Evolutionary conservation across 139 green algal genomes (phyloP).

Genomic region (Dunaliella primolecta): DNA sequence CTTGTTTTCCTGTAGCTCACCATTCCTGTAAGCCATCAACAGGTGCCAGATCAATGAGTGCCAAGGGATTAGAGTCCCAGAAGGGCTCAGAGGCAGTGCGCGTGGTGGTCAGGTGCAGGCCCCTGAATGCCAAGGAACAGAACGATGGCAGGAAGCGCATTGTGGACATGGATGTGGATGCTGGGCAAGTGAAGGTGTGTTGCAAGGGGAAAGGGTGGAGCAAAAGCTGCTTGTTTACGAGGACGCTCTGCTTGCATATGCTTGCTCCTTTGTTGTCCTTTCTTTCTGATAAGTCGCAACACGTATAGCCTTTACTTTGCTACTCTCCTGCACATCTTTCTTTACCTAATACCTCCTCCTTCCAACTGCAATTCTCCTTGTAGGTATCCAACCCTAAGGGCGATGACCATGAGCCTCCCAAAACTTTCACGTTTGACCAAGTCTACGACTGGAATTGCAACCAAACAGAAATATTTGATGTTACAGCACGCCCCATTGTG

Average conservation of each 20-base stretch:
- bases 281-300: background rate
- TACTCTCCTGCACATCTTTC: background rate
- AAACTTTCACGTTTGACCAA: constrained; percentile 72
- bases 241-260: background rate
- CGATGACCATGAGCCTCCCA: constrained; percentile 51
- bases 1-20: too few relatives aligned
- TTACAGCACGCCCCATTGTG: constrained; percentile 61
- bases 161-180: constrained; percentile 68
- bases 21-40: too few relatives aligned
- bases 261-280: background rate
- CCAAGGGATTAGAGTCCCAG: background rate
- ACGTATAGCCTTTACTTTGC: background rate
- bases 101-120: constrained; percentile 77
- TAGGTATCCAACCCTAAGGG: constrained; percentile 61
- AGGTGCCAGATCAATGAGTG: too few relatives aligned
- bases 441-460: constrained; percentile 65
- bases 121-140: constrained; percentile 71
- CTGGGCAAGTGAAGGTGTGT: constrained; percentile 56
- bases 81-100: constrained; percentile 3
- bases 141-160: constrained; percentile 59
- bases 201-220: too few relatives aligned
- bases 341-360: background rate
- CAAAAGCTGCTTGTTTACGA: background rate
- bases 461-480: constrained; percentile 69
- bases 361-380: background rate